Evolutionary conservation across 164 flowering plant species (phyloP).

Genomic region (Vitis riparia): DNA sequence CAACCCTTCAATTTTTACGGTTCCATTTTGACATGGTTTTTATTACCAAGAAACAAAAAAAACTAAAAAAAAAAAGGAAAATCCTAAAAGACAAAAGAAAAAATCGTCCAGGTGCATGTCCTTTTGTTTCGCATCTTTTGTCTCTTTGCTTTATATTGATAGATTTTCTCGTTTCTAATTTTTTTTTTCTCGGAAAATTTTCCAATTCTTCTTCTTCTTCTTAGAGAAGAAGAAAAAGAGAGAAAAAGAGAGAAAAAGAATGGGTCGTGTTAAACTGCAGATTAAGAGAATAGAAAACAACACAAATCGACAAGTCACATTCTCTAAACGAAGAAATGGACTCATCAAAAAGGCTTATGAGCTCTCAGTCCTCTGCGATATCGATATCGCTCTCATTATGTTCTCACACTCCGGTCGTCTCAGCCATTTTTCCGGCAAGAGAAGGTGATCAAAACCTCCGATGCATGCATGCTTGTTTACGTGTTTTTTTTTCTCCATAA

Average conservation of each 20-base stretch:
- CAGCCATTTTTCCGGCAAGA: conserved; percentile 56
- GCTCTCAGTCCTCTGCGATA: conserved; percentile 28
- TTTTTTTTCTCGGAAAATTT: too few relatives aligned
- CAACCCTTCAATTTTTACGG: background rate
- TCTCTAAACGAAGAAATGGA: conserved; percentile 30
- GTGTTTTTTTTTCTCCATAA: background rate
- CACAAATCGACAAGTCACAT: conserved; percentile 31
- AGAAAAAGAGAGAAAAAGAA: background rate
- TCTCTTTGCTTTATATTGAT: too few relatives aligned
- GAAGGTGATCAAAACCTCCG: conserved; percentile 24
- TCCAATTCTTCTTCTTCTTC: too few relatives aligned
- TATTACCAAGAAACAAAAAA: too few relatives aligned
- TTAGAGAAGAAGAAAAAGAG: too few relatives aligned
- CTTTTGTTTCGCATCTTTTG: too few relatives aligned
- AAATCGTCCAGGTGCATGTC: too few relatives aligned
- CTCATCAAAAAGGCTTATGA: conserved; percentile 36
- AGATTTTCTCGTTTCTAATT: too few relatives aligned
- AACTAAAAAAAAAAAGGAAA: too few relatives aligned
- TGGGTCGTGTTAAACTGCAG: conserved; percentile 35
- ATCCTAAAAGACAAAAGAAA: too few relatives aligned
- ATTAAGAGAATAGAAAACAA: conserved; percentile 28
- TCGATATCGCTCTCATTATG: conserved; percentile 34
- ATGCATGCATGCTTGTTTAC: background rate
- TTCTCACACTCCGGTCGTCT: conserved; percentile 42
- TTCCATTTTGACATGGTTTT: too few relatives aligned